phyloP scores from a whole-genome alignment of 1,284 basidiomycete genomes.

The Cystobasidium sp. region DNA sequence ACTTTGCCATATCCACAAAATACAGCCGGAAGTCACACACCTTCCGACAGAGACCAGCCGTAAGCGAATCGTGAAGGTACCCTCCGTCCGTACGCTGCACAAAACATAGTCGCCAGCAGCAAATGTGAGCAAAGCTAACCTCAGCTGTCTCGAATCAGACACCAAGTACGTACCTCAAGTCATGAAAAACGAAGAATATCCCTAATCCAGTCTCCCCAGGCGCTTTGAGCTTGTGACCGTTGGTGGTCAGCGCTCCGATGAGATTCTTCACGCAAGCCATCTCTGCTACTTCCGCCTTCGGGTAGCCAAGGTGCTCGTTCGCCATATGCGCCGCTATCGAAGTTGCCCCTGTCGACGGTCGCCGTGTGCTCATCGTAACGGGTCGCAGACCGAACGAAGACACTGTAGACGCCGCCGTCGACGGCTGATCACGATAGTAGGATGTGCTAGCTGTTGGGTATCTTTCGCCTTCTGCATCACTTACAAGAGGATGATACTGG shows the following conservation, averaged over 20 bases:
- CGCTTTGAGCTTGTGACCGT: slow-evolving; percentile 72
- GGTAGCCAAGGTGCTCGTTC: neutral
- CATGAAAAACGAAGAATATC: slow-evolving; percentile 85
- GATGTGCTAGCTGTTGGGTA: slow-evolving; percentile 5
- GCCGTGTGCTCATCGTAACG: slow-evolving; percentile 16
- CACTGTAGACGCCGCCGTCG: neutral
- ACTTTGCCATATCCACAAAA: neutral
- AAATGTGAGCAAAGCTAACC: neutral
- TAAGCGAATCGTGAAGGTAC: slow-evolving; percentile 60
- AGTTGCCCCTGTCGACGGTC: slow-evolving; percentile 35
- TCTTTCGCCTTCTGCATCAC: neutral
- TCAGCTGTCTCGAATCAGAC: neutral
- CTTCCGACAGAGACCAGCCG: slow-evolving; percentile 53
- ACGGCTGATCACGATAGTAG: slow-evolving; percentile 5
- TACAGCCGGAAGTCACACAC: slow-evolving; percentile 26
- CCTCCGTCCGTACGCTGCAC: slow-evolving; percentile 75
- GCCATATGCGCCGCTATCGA: neutral
- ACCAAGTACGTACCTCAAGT: slow-evolving; percentile 62
- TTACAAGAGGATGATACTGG: neutral
- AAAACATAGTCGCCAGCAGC: neutral
- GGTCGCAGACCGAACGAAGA: slow-evolving; percentile 19
- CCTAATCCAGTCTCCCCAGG: slow-evolving; percentile 68
- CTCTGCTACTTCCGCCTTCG: neutral
- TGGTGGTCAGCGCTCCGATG: slow-evolving; percentile 81
- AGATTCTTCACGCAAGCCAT: slow-evolving; percentile 62